Percentiles rank a stretch among this genome's conserved stretches.
Evolutionary conservation across 2,329 filamentous ascomycete species (phyloP).

Genomic region (Geoglossum cookeanum): DNA sequence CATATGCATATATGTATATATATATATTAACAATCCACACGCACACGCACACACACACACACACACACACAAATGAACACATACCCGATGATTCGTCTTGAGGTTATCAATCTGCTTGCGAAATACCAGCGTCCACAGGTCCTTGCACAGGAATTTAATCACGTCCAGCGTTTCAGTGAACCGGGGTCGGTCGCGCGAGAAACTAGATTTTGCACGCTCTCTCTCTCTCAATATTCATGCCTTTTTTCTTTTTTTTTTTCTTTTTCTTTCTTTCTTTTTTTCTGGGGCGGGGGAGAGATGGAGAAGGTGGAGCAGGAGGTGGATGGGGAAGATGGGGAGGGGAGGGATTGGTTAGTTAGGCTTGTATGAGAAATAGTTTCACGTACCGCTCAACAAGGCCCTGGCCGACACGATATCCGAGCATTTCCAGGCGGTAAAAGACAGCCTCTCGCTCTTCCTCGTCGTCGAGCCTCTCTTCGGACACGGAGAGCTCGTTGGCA

Average conservation of each 20-base stretch:
- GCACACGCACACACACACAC: no score
- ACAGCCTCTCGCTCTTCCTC: constrained; percentile 73
- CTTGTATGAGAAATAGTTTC: no score
- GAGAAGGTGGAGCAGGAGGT: no score
- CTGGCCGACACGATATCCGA: constrained; percentile 84
- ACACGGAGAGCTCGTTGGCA: constrained; percentile 47
- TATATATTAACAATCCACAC: no score
- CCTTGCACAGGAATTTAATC: constrained; percentile 98
- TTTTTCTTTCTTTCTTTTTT: no score
- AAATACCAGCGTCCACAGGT: constrained; percentile 87
- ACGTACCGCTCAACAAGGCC: constrained; percentile 71
- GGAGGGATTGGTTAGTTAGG: no score
- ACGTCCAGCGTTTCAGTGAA: constrained; percentile 86
- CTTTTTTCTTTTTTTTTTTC: background rate
- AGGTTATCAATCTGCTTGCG: constrained; percentile 96
- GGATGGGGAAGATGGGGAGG: no score
- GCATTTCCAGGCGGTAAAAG: constrained; percentile 61
- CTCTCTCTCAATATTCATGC: background rate
- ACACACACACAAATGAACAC: constrained; percentile 10
- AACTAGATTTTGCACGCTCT: constrained; percentile 28
- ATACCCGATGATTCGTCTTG: constrained; percentile 85
- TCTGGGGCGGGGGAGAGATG: no score
- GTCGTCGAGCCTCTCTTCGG: constrained; percentile 40
- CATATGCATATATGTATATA: no score
- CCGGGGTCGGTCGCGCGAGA: constrained; percentile 65